phyloP scores from a whole-genome alignment of 345 rosid genomes.

The Arabidopsis suecica region DNA sequence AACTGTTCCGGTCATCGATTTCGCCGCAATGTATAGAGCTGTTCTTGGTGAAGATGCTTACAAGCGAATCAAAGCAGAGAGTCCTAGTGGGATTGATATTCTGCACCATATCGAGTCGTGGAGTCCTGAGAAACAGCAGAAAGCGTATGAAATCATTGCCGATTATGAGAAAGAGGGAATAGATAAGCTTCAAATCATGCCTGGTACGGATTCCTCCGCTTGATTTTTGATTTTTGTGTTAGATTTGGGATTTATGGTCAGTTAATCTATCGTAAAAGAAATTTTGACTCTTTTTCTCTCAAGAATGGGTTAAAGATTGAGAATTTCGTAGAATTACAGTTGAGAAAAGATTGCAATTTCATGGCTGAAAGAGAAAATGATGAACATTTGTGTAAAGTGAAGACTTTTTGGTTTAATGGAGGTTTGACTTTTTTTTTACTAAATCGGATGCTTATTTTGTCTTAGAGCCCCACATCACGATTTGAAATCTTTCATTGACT shows the following conservation, averaged over 20 bases:
- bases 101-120: conserved; percentile 78
- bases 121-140: conserved; percentile 62
- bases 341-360: background rate
- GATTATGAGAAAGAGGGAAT: conserved; percentile 80
- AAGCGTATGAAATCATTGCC: conserved; percentile 66
- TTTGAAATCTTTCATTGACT: conserved; percentile 12
- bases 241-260: background rate
- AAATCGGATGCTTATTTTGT: background rate
- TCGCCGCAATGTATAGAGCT: conserved; percentile 78
- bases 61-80: conserved; percentile 64
- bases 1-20: conserved; percentile 91
- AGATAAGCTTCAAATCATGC: conserved; percentile 90
- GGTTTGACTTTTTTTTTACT: conserved; percentile 6
- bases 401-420: conserved; percentile 19
- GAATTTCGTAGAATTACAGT: conserved; percentile 5
- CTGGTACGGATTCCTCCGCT: conserved; percentile 53
- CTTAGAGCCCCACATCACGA: conserved; percentile 8
- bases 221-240: background rate
- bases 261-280: background rate
- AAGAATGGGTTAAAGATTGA: background rate
- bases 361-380: background rate
- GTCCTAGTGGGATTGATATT: conserved; percentile 82
- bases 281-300: background rate
- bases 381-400: background rate
- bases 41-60: conserved; percentile 88